These are phyloP conservation scores for Aaosphaeria arxii DNA, from an alignment of 2,329 filamentous ascomycete species.

Conservation along the genomic window DNA sequence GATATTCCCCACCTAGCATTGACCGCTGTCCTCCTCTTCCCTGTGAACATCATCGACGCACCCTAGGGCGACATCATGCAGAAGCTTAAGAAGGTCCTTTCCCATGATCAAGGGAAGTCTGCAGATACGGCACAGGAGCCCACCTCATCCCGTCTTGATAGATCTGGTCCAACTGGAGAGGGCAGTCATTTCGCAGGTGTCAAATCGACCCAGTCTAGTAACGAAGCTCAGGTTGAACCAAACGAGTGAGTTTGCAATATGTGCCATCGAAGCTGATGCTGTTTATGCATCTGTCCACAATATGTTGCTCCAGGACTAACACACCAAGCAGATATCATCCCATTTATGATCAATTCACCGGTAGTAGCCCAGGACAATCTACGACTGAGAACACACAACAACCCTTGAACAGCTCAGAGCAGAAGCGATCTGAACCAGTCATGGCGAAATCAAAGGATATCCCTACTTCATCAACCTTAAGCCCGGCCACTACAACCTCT, in stretches of 20 bases:
- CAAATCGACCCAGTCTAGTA: not conserved
- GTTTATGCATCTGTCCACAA: not conserved
- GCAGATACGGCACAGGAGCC: conserved; percentile 32
- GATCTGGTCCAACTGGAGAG: conserved; percentile 9
- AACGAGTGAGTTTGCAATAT: not conserved
- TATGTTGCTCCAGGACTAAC: too few species aligned
- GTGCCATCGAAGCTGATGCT: not conserved
- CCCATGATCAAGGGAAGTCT: conserved; percentile 31
- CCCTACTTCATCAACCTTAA: conserved; percentile 3
- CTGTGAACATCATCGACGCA: not conserved
- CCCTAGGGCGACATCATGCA: conserved; percentile 32
- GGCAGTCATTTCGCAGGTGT: conserved; percentile 16
- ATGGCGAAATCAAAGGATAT: not conserved
- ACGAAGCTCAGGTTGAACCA: too few species aligned
- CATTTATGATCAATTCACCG: conserved; percentile 29
- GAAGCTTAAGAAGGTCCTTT: conserved; percentile 45
- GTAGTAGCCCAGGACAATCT: not conserved
- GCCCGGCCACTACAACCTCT: conserved; percentile 13
- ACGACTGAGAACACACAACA: conserved; percentile 9
- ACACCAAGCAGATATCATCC: conserved; percentile 11
- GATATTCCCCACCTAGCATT: not conserved
- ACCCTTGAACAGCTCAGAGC: conserved; percentile 9
- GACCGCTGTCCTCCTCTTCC: not conserved
- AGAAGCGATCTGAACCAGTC: conserved; percentile 4
- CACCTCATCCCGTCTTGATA: not conserved